phyloP scores from a whole-genome alignment of 2,329 filamentous ascomycete species.

The Pyrenophora teres region DNA sequence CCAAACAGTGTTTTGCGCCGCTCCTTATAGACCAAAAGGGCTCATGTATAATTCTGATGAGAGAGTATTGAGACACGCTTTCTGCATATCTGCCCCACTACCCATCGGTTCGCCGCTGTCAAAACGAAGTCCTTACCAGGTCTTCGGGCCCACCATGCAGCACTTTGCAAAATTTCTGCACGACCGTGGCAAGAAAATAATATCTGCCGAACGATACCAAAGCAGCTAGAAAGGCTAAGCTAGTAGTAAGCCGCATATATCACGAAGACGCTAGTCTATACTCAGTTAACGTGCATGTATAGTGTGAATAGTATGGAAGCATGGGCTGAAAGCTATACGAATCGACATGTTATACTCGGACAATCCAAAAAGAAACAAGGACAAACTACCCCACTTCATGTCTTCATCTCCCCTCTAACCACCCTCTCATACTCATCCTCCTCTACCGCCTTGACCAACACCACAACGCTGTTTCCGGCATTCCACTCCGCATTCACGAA shows the following conservation, averaged over 20 bases:
- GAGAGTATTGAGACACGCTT: neutral
- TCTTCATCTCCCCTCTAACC: too few relatives aligned
- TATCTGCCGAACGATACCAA: neutral
- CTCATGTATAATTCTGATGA: too few relatives aligned
- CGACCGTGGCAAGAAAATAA: conserved; percentile 5
- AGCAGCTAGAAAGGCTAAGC: neutral
- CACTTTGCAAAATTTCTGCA: conserved; percentile 19
- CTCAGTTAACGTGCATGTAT: too few relatives aligned
- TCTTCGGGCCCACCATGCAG: conserved; percentile 15
- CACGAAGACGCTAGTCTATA: too few relatives aligned
- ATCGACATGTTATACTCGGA: too few relatives aligned
- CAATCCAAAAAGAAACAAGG: too few relatives aligned
- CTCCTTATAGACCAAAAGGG: too few relatives aligned
- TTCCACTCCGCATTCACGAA: conserved; percentile 2
- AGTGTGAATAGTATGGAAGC: too few relatives aligned
- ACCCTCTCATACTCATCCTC: too few relatives aligned
- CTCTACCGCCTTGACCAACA: neutral
- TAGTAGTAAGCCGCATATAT: neutral
- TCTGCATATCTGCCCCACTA: conserved; percentile 9
- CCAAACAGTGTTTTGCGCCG: too few relatives aligned
- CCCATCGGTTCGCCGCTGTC: conserved; percentile 2
- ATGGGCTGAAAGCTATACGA: too few relatives aligned
- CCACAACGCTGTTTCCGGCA: neutral
- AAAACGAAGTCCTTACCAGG: conserved; percentile 15
- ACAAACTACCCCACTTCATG: too few relatives aligned